Conservation (phyloP, 805 yeast species). For the Schizosaccharomyces osmophilus region DNA sequence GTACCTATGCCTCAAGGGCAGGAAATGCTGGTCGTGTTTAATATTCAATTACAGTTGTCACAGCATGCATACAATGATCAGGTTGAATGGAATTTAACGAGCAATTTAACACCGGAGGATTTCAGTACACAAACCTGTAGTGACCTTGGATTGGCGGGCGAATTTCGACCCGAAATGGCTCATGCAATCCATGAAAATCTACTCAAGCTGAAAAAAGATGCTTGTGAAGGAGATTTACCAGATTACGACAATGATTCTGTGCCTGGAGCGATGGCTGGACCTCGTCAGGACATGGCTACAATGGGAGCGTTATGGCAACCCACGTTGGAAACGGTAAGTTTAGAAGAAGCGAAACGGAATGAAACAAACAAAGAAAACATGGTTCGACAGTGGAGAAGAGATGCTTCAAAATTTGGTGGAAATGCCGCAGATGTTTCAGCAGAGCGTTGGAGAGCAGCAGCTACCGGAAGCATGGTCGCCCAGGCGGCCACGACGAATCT, state of each 20-base stretch:
- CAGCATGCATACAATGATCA: conserved; percentile 71
- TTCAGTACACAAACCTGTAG: conserved; percentile 64
- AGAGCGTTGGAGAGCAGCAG: conserved; percentile 13
- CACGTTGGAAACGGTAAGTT: conserved; percentile 44
- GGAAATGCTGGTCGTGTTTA: conserved; percentile 53
- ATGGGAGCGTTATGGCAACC: conserved; percentile 76
- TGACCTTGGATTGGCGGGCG: conserved; percentile 64
- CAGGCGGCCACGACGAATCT: background rate
- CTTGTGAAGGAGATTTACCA: conserved; percentile 41
- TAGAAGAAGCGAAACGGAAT: conserved; percentile 82
- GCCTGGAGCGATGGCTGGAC: conserved; percentile 36
- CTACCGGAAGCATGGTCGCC: background rate
- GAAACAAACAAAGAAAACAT: conserved; percentile 88
- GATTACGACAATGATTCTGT: conserved; percentile 35
- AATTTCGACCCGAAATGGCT: conserved; percentile 73
- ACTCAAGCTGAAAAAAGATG: conserved; percentile 53
- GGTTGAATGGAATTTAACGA: conserved; percentile 71
- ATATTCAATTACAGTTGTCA: conserved; percentile 58
- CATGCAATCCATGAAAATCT: conserved; percentile 66
- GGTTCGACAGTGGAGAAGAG: conserved; percentile 76
- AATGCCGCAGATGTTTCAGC: conserved; percentile 18
- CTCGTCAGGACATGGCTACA: conserved; percentile 48
- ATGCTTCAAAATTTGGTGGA: conserved; percentile 49
- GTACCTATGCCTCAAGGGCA: conserved; percentile 29
- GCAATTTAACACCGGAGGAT: conserved; percentile 37